Percentiles rank a stretch among this genome's conserved stretches.
Evolutionary conservation across 306 rosid species (phyloP).

Genomic region (Lithocarpus polystachyus): DNA sequence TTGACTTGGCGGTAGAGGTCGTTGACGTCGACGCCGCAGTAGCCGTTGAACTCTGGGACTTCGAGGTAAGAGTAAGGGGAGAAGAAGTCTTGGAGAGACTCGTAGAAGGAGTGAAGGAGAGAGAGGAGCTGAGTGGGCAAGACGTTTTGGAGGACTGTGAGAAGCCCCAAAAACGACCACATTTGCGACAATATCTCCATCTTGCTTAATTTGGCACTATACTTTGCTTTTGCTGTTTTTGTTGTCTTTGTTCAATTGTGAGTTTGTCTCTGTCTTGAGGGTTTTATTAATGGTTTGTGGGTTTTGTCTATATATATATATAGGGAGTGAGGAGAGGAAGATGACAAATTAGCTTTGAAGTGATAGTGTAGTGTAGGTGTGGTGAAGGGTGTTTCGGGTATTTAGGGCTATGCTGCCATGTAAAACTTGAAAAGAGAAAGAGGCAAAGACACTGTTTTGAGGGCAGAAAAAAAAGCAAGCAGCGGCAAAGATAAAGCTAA

Average conservation of each 20-base stretch:
- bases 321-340: neutral
- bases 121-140: slow-evolving; percentile 81
- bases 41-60: slow-evolving; percentile 86
- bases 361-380: neutral
- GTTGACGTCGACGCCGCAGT: slow-evolving; percentile 78
- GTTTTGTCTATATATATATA: neutral
- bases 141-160: slow-evolving; percentile 79
- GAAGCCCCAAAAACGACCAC: slow-evolving; percentile 82
- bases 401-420: neutral
- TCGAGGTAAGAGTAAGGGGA: slow-evolving; percentile 75
- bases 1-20: slow-evolving; percentile 83
- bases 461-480: slow-evolving; percentile 8
- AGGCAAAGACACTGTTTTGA: slow-evolving; percentile 36
- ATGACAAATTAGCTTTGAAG: neutral
- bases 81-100: slow-evolving; percentile 67
- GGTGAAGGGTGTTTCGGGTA: neutral
- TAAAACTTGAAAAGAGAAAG: slow-evolving; percentile 26
- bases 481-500: slow-evolving; percentile 51
- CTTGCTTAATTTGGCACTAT: neutral
- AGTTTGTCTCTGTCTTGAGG: neutral
- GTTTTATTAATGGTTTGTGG: neutral
- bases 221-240: neutral
- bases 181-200: slow-evolving; percentile 86
- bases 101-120: slow-evolving; percentile 64
- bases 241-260: neutral